A percentile compares a stretch with the other conserved stretches of the same genome.
phyloP scores from a whole-genome alignment of 75 land plant genomes.

The Cryptomeria japonica region DNA sequence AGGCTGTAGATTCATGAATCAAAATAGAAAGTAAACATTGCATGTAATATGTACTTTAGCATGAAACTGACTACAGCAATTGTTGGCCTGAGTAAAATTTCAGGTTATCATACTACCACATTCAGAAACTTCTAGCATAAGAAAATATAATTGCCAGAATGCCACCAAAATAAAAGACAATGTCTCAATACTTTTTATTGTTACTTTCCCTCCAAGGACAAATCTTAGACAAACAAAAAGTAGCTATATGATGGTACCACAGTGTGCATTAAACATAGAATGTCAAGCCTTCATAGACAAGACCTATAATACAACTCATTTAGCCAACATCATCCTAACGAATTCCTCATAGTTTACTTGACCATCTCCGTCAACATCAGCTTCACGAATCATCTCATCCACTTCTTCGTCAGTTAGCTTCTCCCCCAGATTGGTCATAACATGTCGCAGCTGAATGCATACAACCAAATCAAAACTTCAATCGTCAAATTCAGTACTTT shows the following conservation, averaged over 20 bases:
- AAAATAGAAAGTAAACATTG: background rate
- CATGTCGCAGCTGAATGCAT: slow-evolving; percentile 45
- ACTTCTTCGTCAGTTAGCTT: slow-evolving; percentile 62
- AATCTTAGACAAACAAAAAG: background rate
- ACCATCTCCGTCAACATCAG: slow-evolving; percentile 58
- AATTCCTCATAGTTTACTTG: slow-evolving; percentile 61
- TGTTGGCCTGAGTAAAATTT: background rate
- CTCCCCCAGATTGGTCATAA: slow-evolving; percentile 66
- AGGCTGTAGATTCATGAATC: background rate
- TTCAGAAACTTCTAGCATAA: background rate
- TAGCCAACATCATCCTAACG: slow-evolving; percentile 56
- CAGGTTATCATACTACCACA: slow-evolving; percentile 5
- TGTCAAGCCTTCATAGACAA: background rate
- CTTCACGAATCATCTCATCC: slow-evolving; percentile 58
- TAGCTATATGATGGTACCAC: background rate
- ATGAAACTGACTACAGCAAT: background rate
- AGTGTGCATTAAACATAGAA: background rate
- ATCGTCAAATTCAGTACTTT: background rate
- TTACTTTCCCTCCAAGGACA: background rate
- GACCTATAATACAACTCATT: slow-evolving; percentile 19
- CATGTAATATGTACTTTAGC: background rate
- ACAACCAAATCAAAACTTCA: background rate
- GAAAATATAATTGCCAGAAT: background rate
- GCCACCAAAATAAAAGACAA: background rate
- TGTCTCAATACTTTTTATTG: background rate